Conservation (phyloP, 2,329 filamentous ascomycete genomes). For the Fusarium miscanthi region DNA sequence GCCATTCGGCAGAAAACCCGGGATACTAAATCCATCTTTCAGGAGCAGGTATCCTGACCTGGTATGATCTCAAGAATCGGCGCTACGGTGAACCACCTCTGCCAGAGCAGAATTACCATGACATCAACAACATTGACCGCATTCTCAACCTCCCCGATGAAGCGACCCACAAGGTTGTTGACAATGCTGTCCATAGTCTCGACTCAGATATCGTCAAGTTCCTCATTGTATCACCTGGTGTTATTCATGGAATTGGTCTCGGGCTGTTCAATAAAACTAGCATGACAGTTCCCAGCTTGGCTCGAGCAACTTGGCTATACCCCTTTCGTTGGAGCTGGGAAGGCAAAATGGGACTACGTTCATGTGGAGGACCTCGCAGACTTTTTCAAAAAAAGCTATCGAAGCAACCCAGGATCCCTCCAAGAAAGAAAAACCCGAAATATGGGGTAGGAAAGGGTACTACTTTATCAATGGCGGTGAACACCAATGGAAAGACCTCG, state of each 20-base stretch:
- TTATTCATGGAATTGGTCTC: constrained; percentile 63
- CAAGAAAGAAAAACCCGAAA: constrained; percentile 66
- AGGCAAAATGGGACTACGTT: constrained; percentile 64
- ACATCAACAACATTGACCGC: constrained; percentile 66
- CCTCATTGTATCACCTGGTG: constrained; percentile 61
- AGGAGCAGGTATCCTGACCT: constrained; percentile 61
- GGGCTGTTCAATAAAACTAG: constrained; percentile 62
- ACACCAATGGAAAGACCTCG: constrained; percentile 72
- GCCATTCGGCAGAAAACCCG: constrained; percentile 57
- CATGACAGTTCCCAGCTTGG: constrained; percentile 60
- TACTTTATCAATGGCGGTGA: constrained; percentile 68
- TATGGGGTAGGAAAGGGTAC: constrained; percentile 73
- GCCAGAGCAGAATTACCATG: constrained; percentile 64
- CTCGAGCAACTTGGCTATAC: constrained; percentile 55
- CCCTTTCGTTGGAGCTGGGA: constrained; percentile 57
- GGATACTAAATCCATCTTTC: constrained; percentile 64
- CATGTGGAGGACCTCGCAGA: constrained; percentile 61
- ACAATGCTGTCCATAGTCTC: constrained; percentile 69
- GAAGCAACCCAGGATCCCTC: constrained; percentile 65
- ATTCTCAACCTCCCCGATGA: constrained; percentile 66
- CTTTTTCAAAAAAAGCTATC: constrained; percentile 57
- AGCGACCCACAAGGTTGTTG: constrained; percentile 73
- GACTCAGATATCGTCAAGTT: constrained; percentile 53
- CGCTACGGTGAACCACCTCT: constrained; percentile 58
- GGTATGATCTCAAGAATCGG: constrained; percentile 55